A percentile compares a stretch with the other conserved stretches of the same genome.
Conservation (phyloP, 2,329 filamentous ascomycete genomes). For the Peltaster fructicola region DNA sequence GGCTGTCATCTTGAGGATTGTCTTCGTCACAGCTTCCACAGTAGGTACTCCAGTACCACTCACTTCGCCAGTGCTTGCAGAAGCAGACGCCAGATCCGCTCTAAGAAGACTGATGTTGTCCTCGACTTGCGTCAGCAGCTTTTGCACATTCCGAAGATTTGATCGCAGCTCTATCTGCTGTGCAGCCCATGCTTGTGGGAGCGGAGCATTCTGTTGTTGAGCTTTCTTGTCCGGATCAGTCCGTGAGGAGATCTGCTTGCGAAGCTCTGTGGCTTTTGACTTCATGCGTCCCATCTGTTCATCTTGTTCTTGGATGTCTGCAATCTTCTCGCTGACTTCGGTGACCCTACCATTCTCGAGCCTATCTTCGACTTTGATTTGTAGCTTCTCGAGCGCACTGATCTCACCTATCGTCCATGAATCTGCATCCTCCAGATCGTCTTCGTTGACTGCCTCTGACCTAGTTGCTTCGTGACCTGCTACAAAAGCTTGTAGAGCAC, state of each 20-base stretch:
- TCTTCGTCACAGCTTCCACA: constrained; percentile 79
- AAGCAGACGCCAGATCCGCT: constrained; percentile 49
- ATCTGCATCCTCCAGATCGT: constrained; percentile 38
- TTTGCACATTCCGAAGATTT: constrained; percentile 56
- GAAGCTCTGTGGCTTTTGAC: constrained; percentile 60
- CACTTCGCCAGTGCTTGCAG: constrained; percentile 17
- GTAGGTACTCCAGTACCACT: constrained; percentile 44
- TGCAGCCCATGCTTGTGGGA: constrained; percentile 68
- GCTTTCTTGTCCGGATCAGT: constrained; percentile 50
- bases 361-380: constrained; percentile 39
- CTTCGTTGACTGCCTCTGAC: too few species aligned
- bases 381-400: constrained; percentile 39
- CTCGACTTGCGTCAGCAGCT: constrained; percentile 59
- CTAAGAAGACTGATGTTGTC: constrained; percentile 63
- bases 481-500: constrained; percentile 43
- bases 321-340: constrained; percentile 50
- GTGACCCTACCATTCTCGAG: constrained; percentile 53
- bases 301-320: constrained; percentile 44
- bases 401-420: constrained; percentile 65
- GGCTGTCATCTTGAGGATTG: constrained; percentile 77
- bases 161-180: constrained; percentile 72
- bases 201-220: constrained; percentile 48
- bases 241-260: constrained; percentile 52
- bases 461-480: constrained; percentile 48
- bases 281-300: constrained; percentile 56